Conservation (phyloP, 140 eudicot genomes). For the Stevia rebaudiana region DNA sequence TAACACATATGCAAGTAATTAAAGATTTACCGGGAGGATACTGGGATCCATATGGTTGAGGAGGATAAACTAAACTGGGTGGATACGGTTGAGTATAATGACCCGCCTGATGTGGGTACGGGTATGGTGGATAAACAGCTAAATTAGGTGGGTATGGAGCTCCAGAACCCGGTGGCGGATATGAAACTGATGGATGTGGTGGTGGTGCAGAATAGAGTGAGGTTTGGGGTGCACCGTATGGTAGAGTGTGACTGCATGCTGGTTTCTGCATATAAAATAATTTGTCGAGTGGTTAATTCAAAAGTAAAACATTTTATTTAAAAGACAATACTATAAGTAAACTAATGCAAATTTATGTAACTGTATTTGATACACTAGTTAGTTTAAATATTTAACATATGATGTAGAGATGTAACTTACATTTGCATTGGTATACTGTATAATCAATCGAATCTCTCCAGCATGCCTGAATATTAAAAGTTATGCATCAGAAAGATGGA, state of each 20-base stretch:
- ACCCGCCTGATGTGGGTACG: conserved; percentile 26
- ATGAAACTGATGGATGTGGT: conserved; percentile 37
- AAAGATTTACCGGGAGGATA: conserved; percentile 43
- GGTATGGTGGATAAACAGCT: conserved; percentile 33
- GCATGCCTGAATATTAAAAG: conserved; percentile 54
- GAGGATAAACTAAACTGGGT: conserved; percentile 29
- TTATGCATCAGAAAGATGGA: no score
- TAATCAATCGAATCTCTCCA: conserved; percentile 80
- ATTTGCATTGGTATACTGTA: conserved; percentile 60
- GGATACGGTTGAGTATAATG: conserved; percentile 31
- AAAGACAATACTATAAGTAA: background rate
- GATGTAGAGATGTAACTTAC: no score
- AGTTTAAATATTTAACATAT: no score
- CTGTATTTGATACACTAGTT: no score
- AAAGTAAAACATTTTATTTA: background rate
- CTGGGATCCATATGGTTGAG: conserved; percentile 28
- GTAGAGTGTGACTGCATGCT: conserved; percentile 38
- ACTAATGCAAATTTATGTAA: background rate
- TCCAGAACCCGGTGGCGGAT: conserved; percentile 33
- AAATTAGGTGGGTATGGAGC: conserved; percentile 48
- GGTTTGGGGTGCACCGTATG: conserved; percentile 26
- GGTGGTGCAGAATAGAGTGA: conserved; percentile 38
- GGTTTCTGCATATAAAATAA: conserved; percentile 44
- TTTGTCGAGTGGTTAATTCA: background rate
- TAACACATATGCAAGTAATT: background rate